These are phyloP conservation scores for Stropharia rugosoannulata DNA, from an alignment of 768 basidiomycete species.

Conservation along the genomic window DNA sequence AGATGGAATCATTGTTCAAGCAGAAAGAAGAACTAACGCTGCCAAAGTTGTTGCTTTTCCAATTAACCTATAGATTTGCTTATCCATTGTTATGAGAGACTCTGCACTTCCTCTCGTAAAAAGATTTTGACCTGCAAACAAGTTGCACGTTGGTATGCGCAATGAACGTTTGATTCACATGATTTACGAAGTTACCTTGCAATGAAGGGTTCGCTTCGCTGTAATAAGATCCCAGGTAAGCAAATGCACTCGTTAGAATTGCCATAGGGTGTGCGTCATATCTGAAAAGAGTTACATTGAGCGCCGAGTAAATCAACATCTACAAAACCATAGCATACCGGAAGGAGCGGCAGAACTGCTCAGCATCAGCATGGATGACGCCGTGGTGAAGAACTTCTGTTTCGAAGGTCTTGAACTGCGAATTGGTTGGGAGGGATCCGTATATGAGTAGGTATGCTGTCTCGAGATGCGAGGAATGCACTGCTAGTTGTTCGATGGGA, in stretches of 20 bases:
- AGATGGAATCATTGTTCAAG: slow-evolving; percentile 3
- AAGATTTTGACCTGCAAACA: slow-evolving; percentile 65
- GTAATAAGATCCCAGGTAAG: slow-evolving; percentile 88
- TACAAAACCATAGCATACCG: slow-evolving; percentile 32
- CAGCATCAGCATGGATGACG: slow-evolving; percentile 64
- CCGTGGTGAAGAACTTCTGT: slow-evolving; percentile 79
- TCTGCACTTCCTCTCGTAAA: slow-evolving; percentile 65
- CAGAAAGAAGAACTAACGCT: slow-evolving; percentile 49
- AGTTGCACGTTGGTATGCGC: neutral
- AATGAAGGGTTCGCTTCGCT: slow-evolving; percentile 87
- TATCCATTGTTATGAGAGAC: slow-evolving; percentile 83
- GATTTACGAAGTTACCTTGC: slow-evolving; percentile 46
- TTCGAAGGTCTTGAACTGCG: slow-evolving; percentile 64
- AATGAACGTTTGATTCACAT: neutral
- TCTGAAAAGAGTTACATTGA: slow-evolving; percentile 31
- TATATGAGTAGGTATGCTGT: slow-evolving; percentile 88
- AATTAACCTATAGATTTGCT: slow-evolving; percentile 86
- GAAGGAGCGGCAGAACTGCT: slow-evolving; percentile 69
- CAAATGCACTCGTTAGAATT: slow-evolving; percentile 83
- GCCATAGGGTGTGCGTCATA: slow-evolving; percentile 95
- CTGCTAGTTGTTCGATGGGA: slow-evolving; percentile 89
- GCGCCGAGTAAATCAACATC: neutral
- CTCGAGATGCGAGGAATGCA: slow-evolving; percentile 79
- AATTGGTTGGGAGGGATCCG: slow-evolving; percentile 68
- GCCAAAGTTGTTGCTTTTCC: slow-evolving; percentile 89